These are phyloP conservation scores for Annulohypoxylon stygium DNA, from an alignment of 495 filamentous ascomycete species.

Conservation along the genomic window DNA sequence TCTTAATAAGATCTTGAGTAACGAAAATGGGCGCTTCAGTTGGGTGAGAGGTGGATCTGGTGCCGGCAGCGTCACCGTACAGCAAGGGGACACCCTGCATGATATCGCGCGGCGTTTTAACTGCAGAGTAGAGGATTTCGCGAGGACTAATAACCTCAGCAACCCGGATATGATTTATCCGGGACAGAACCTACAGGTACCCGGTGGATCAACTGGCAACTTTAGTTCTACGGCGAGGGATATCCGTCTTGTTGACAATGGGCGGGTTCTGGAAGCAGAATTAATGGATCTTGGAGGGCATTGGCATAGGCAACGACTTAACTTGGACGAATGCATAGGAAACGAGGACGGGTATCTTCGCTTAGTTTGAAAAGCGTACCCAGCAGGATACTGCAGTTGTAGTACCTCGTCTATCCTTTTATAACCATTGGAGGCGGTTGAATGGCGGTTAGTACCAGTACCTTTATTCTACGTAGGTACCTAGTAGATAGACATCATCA, in stretches of 20 bases:
- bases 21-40: slow-evolving; percentile 53
- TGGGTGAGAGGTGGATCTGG: slow-evolving; percentile 39
- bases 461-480: neutral
- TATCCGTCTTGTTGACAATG: slow-evolving; percentile 55
- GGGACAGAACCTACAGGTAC: slow-evolving; percentile 50
- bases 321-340: slow-evolving; percentile 59
- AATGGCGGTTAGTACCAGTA: too few relatives aligned
- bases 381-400: neutral
- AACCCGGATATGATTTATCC: slow-evolving; percentile 58
- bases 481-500: too few relatives aligned
- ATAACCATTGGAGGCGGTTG: neutral
- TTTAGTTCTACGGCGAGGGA: slow-evolving; percentile 57
- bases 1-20: slow-evolving; percentile 52
- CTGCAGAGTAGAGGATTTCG: slow-evolving; percentile 50
- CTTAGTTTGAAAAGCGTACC: slow-evolving; percentile 11
- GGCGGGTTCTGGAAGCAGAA: slow-evolving; percentile 58
- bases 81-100: slow-evolving; percentile 54
- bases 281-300: slow-evolving; percentile 49
- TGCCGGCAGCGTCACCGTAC: slow-evolving; percentile 44
- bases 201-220: slow-evolving; percentile 56
- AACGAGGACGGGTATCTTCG: slow-evolving; percentile 57
- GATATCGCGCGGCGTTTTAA: slow-evolving; percentile 47
- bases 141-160: slow-evolving; percentile 47
- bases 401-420: neutral
- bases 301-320: slow-evolving; percentile 52